A percentile compares a stretch with the other conserved stretches of the same genome.
phyloP scores from a whole-genome alignment of 805 yeast genomes.

The Saccharomycopsis fibuligera region DNA sequence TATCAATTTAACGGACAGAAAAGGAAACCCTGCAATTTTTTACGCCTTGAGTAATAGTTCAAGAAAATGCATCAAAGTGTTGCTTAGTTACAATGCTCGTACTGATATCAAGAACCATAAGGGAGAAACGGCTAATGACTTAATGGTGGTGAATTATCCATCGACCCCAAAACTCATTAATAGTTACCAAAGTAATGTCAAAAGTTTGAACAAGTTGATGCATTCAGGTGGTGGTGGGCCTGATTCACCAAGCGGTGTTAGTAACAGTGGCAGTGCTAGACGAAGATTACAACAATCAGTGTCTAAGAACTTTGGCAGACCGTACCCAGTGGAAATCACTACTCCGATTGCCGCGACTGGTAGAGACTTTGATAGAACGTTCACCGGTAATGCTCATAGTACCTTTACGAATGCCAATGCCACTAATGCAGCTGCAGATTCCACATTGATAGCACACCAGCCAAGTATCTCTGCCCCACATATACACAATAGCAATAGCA shows the following conservation, averaged over 20 bases:
- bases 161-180: slow-evolving; percentile 17
- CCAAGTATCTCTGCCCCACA: neutral
- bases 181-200: slow-evolving; percentile 12
- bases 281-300: too few relatives aligned
- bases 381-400: neutral
- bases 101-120: slow-evolving; percentile 35
- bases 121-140: slow-evolving; percentile 26
- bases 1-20: slow-evolving; percentile 60
- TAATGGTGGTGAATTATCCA: slow-evolving; percentile 15
- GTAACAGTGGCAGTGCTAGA: neutral
- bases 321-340: too few relatives aligned
- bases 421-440: neutral
- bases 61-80: slow-evolving; percentile 41
- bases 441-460: neutral
- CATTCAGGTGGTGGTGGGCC: neutral
- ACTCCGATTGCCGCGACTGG: too few relatives aligned
- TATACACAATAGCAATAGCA: neutral
- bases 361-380: too few relatives aligned
- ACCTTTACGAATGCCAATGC: neutral
- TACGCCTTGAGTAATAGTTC: slow-evolving; percentile 60
- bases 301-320: too few relatives aligned
- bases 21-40: slow-evolving; percentile 77
- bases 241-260: neutral
- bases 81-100: slow-evolving; percentile 44
- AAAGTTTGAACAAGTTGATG: slow-evolving; percentile 17